phyloP scores from a whole-genome alignment of 164 flowering plant species.

The Tinospora cordifolia region DNA sequence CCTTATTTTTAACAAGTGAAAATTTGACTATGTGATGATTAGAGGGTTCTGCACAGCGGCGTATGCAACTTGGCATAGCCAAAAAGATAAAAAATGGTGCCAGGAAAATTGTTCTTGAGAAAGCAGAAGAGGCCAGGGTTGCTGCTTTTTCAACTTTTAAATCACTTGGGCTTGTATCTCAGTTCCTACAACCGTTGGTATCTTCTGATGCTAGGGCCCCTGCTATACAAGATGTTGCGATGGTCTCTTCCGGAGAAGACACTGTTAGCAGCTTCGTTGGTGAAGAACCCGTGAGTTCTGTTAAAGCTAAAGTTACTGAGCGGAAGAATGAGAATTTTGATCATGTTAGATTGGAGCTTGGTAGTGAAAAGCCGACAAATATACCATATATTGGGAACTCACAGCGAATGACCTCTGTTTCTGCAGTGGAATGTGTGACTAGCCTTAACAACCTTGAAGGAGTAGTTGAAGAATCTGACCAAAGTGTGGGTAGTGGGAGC shows the following conservation, averaged over 20 bases:
- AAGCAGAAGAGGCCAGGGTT: conserved; percentile 93
- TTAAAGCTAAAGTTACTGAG: conserved; percentile 16
- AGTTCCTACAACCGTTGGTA: conserved; percentile 43
- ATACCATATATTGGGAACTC: conserved; percentile 19
- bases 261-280: conserved; percentile 25
- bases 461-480: conserved; percentile 15
- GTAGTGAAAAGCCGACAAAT: conserved; percentile 15
- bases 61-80: conserved; percentile 71
- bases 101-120: conserved; percentile 84
- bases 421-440: conserved; percentile 13
- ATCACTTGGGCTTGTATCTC: conserved; percentile 76
- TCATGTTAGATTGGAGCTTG: conserved; percentile 19
- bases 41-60: conserved; percentile 51
- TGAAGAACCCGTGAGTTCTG: conserved; percentile 12
- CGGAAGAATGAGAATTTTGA: conserved; percentile 12
- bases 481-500: conserved; percentile 7
- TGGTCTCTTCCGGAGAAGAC: conserved; percentile 34
- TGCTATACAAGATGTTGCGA: conserved; percentile 25
- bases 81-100: conserved; percentile 96
- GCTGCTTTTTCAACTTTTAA: conserved; percentile 92
- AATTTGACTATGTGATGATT: conserved; percentile 9
- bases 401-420: conserved; percentile 16
- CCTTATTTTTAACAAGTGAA: conserved; percentile 5
- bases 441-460: conserved; percentile 14
- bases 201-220: conserved; percentile 20